Percentiles rank a stretch among this genome's conserved stretches.
Evolutionary conservation across 1,139 yeast genomes (phyloP).

Genomic region (Hansenula sp.): DNA sequence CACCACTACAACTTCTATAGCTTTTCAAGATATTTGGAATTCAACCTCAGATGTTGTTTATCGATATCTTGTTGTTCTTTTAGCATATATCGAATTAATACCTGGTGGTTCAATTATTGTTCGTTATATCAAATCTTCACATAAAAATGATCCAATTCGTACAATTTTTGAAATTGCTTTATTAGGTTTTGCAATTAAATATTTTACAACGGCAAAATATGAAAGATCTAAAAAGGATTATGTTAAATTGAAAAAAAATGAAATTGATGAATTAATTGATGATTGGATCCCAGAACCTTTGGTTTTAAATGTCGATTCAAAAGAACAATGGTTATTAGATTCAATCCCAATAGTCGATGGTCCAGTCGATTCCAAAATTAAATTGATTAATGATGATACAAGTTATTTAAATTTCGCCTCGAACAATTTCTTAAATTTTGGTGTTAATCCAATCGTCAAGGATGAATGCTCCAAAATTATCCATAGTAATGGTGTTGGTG

Average conservation of each 20-base stretch:
- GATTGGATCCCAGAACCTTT: conserved; percentile 94
- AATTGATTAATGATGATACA: conserved; percentile 24
- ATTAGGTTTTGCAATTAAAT: conserved; percentile 79
- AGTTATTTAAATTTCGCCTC: conserved; percentile 50
- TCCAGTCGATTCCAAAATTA: conserved; percentile 49
- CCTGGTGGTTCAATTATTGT: conserved; percentile 84
- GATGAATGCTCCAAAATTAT: conserved; percentile 59
- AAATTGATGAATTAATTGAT: conserved; percentile 76
- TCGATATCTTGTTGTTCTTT: conserved; percentile 1
- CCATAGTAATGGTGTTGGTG: conserved; percentile 84
- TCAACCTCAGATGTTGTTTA: background rate
- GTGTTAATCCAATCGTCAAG: conserved; percentile 42
- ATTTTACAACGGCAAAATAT: conserved; percentile 79
- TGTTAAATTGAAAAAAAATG: conserved; percentile 59
- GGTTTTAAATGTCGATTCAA: conserved; percentile 47
- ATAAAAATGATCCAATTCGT: conserved; percentile 91
- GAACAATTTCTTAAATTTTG: conserved; percentile 59
- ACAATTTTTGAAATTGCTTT: conserved; percentile 77
- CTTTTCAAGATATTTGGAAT: conserved; percentile 3
- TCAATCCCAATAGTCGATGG: conserved; percentile 64
- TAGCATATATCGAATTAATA: conserved; percentile 25
- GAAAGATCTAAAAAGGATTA: conserved; percentile 73
- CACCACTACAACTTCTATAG: conserved; percentile 1
- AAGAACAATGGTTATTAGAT: conserved; percentile 60
- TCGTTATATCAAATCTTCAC: conserved; percentile 81